These are phyloP conservation scores for Coniochaeta sp. DNA, from an alignment of 2,329 filamentous ascomycete genomes.

Conservation along the genomic window DNA sequence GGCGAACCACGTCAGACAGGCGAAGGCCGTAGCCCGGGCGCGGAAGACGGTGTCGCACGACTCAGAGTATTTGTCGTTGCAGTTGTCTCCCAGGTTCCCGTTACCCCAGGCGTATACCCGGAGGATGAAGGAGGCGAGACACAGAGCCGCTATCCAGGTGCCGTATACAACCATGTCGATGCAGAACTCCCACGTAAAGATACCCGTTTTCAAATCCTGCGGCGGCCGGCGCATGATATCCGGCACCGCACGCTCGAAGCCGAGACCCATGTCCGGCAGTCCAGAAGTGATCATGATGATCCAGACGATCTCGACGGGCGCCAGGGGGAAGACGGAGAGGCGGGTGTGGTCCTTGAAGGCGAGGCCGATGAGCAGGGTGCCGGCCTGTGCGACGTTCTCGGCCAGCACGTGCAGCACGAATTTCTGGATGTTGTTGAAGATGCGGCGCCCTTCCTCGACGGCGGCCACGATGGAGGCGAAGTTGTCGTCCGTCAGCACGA, in stretches of 20 bases:
- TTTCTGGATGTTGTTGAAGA: constrained; percentile 23
- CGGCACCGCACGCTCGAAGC: constrained; percentile 60
- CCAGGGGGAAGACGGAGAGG: constrained; percentile 61
- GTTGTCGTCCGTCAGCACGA: constrained; percentile 12
- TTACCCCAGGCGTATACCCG: constrained; percentile 46
- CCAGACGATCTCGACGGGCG: constrained; percentile 69
- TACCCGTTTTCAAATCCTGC: constrained; percentile 48
- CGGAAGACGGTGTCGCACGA: constrained; percentile 52
- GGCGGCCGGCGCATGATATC: constrained; percentile 62
- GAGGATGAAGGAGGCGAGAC: constrained; percentile 51
- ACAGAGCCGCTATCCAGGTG: constrained; percentile 53
- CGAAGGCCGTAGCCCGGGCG: constrained; percentile 61
- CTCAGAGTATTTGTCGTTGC: constrained; percentile 45
- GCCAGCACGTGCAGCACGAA: constrained; percentile 59
- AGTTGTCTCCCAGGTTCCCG: constrained; percentile 42
- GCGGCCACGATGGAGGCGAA: constrained; percentile 10
- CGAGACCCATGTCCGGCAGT: constrained; percentile 63
- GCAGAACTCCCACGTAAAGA: constrained; percentile 59
- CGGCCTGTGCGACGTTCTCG: constrained; percentile 63
- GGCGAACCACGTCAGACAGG: constrained; percentile 59
- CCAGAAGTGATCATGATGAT: constrained; percentile 69
- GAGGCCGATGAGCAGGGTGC: constrained; percentile 60
- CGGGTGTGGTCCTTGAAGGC: constrained; percentile 54
- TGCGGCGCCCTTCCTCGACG: constrained; percentile 9
- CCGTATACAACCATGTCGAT: constrained; percentile 62